Evolutionary conservation across 371 early-diverging fungal species (phyloP), one percentile per base, ranked within the genome.

Genomic region (Mucor circinelloides): DNA sequence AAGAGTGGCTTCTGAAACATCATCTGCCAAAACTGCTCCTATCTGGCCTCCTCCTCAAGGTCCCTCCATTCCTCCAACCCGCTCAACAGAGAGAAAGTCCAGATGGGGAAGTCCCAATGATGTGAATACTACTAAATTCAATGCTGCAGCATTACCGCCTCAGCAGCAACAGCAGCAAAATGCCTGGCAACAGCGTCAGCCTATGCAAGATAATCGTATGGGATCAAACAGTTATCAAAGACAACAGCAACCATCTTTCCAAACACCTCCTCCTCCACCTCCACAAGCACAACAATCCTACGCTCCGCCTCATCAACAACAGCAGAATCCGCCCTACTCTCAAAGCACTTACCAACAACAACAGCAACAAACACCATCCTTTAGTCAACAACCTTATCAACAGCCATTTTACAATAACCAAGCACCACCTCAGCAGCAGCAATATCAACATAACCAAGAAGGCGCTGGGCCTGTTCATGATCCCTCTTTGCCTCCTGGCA

Each of bases 401-500:
- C 27, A 27, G 17, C 48, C 19, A 48, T 48, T 48, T 21, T 36
- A 30, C 25, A n/a, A 25, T 38, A 15, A 27, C 15, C 15, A 25
- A 5, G 12, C 50, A 9, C 28, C 46, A n/a, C 38, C 34, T 19
- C 46, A 62, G n/a, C 63, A 58, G 25, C 21, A 32, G 6, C 67
- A 30, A 19, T 38, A 30, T 0, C 60, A 55, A 10, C n/a, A 40
- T 10, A 6, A 42, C 8, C n/a, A 44, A 0, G 38, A 59, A 44
- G 67, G 67, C 12, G 40, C 64, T 44, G 69, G 71, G 1, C 81
- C 81, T 59, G 52, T 68, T 15, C 48, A 21, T 59, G 83, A 83
- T 50, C 69, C 73, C 0, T 44, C 71, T 23, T 57, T 83, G 30
- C 78, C 80, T 23, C 63, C 72, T 32, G 79, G 79, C 0, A 66